Evolutionary conservation across 805 yeast species (phyloP), one percentile per base, ranked within the genome.

Genomic region (Zygoascus biomembranicola): DNA sequence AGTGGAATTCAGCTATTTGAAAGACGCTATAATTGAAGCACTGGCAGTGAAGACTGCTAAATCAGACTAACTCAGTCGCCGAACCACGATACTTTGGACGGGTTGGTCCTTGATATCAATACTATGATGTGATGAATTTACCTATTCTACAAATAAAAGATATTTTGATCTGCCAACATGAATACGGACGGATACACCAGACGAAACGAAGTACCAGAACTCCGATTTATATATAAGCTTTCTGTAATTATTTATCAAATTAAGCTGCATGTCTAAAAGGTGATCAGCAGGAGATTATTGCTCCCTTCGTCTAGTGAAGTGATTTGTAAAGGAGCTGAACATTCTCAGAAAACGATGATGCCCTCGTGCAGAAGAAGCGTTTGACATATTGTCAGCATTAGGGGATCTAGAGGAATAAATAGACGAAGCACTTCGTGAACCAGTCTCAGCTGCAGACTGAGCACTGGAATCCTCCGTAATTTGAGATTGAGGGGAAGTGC

Each of bases 1-100:
- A 19, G 67, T 67, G 35, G 66, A 65, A 47, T 66, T 66, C 47
- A 50, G 49, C 31, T 49, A 35, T 23, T 56, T 66, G 43, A 64
- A 63, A 53, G 55, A 57, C 20, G 46, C 49, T 8, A 55, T 57
- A n/a, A 57, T 57, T 39, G 57, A 57, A 26, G 47, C n/a, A 20
- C 50, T 51, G 46, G 28, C 26, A 32, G 14, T 11, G 10, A 23
- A 20, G 32, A 23, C 28, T 3, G 28, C 6, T 4, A 8, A 35
- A n/a, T n/a, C n/a, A n/a, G n/a, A n/a, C n/a, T n/a, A 6, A 23
- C 28, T 23, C 6, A 23, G 28, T 23, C 3, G 6, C 26, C 23
- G 46, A 16, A 37, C 42, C 18, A 8, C 5, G 10, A 32, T 42
- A 42, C 18, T 18, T 10, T 9, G 43, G 43, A 8, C 16, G 6